Evolutionary conservation across 345 rosid species (phyloP).

Genomic region (Corymbia maculata): DNA sequence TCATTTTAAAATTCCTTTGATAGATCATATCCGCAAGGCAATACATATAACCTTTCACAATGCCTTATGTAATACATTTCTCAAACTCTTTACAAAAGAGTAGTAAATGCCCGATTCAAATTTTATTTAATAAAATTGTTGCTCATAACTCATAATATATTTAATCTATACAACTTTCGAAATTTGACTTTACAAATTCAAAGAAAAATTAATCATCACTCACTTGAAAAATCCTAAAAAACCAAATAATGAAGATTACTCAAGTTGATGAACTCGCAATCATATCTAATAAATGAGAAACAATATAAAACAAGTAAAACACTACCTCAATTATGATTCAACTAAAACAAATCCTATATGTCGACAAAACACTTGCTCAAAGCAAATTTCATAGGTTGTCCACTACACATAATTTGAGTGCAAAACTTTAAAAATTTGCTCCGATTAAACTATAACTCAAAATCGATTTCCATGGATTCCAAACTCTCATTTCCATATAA

Average conservation of each 20-base stretch:
- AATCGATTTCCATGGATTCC: too few species aligned
- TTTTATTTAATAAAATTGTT: accelerated
- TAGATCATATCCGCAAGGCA: accelerated
- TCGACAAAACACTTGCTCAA: neutral
- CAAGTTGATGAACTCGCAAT: neutral
- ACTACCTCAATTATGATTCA: too few species aligned
- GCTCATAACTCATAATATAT: neutral
- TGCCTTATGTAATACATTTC: neutral
- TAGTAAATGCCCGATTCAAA: neutral
- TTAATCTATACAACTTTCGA: too few species aligned
- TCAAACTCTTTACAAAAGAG: neutral
- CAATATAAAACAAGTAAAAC: too few species aligned
- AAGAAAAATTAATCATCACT: too few species aligned
- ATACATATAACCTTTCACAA: neutral
- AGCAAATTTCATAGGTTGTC: neutral
- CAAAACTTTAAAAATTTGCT: neutral
- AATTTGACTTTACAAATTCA: neutral
- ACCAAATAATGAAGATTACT: neutral
- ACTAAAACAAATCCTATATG: too few species aligned
- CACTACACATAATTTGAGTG: neutral
- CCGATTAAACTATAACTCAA: neutral
- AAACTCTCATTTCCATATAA: too few species aligned
- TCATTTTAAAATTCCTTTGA: neutral
- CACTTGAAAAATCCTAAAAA: neutral
- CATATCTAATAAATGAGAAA: neutral